Base-by-base conservation (phyloP, 208 protist species). In the Porcisia hertigi region DNA sequence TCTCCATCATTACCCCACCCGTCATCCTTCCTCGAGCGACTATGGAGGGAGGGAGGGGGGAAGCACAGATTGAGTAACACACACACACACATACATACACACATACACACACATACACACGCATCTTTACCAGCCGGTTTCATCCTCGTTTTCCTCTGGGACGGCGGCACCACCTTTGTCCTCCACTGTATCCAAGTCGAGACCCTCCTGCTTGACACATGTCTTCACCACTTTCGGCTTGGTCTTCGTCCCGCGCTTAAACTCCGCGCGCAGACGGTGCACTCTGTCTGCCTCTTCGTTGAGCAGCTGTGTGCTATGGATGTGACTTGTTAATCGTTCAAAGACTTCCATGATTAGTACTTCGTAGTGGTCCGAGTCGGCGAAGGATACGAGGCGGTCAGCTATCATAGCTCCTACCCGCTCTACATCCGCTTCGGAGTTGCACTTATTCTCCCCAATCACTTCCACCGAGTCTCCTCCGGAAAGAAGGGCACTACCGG, bases 321-420 rank as follows among this genome's bases (percentile, higher is more conserved):
- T 85, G 67, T 92, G 87, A 30, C 71, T 73, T 3, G 80, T 80
- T 54, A 95, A 53, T 25, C 81, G 81, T 65, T 89, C 79, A 70
- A 92, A 88, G 25, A 95, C 63, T 45, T 82, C 82, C 39, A 49
- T 49, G 45, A 93, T 69, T 39, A 93, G 80, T 49, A 78, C 73
- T 57, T 86, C 86, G 79, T 87, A 95, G 77, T 90, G 81, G 12
- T 71, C 55, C 20, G 75, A 77, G 39, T 66, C 45, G 14, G 80
- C 25, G 66, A 89, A 89, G 11, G 77, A 79, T 34, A 86, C 43
- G 7, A 96, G 73, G 59, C 81, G 92, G 53, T 84, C 71, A 9
- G 89, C 92, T n/a, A 96, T 89, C 54, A 83, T 80, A 52, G 73
- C 81, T 25, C 88, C 92, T 16, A 93, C 75, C 11, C 18, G 43